Percentiles rank a stretch among this genome's conserved stretches.
Evolutionary conservation across 495 filamentous ascomycete species (phyloP).

Genomic region (Xanthoparmelia taractica): DNA sequence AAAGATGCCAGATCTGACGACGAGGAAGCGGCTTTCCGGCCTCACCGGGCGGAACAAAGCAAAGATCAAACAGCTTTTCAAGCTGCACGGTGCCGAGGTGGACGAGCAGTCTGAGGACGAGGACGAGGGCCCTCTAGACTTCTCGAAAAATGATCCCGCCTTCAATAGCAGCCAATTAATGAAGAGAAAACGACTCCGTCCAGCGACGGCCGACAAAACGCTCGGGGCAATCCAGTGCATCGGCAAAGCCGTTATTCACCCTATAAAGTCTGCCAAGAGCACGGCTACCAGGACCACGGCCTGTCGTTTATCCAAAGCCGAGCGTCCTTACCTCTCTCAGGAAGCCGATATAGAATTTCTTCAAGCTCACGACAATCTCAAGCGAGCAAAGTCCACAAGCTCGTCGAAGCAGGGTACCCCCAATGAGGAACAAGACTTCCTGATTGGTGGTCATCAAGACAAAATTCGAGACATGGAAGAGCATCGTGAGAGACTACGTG

Average conservation of each 20-base stretch:
- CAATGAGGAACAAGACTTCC: constrained; percentile 20
- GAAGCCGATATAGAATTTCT: constrained; percentile 36
- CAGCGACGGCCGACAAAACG: constrained; percentile 18
- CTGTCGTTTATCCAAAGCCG: constrained; percentile 30
- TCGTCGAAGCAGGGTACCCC: constrained; percentile 16
- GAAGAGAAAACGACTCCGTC: constrained; percentile 12
- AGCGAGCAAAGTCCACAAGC: constrained; percentile 19
- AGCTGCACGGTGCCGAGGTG: constrained; percentile 1
- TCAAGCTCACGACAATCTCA: constrained; percentile 33
- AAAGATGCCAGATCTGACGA: constrained; percentile 1
- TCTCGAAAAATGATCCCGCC: constrained; percentile 25
- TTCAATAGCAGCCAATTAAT: constrained; percentile 25
- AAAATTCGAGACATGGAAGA: constrained; percentile 31
- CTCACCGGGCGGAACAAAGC: constrained; percentile 16
- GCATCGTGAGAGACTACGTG: constrained; percentile 32
- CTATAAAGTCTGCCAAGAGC: constrained; percentile 30
- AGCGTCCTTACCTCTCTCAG: constrained; percentile 32
- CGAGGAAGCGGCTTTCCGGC: constrained; percentile 12
- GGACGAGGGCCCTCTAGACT: constrained; percentile 3
- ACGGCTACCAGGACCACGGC: constrained; percentile 30
- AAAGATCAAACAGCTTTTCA: constrained; percentile 20
- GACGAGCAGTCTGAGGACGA: neutral
- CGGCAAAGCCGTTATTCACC: constrained; percentile 28
- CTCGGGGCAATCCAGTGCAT: constrained; percentile 21
- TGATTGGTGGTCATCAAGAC: constrained; percentile 17